phyloP scores from a whole-genome alignment of 495 filamentous ascomycete genomes.

The Parmelia sp. region DNA sequence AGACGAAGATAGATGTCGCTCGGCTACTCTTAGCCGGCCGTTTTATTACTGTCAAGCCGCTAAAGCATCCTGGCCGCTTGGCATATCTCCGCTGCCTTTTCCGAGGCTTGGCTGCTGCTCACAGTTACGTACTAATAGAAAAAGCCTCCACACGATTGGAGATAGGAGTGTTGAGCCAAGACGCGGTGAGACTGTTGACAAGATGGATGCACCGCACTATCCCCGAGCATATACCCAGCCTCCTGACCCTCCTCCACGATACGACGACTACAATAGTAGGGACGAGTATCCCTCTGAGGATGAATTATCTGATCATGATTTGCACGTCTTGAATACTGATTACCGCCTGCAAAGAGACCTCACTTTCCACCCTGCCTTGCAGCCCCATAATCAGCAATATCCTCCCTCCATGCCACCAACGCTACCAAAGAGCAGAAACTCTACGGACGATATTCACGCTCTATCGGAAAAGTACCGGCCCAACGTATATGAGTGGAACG shows the following conservation, averaged over 20 bases:
- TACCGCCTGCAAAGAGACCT: slow-evolving; percentile 19
- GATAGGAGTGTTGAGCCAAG: not conserved
- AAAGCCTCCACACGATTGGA: not conserved
- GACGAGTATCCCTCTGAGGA: slow-evolving; percentile 23
- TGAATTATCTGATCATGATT: slow-evolving; percentile 19
- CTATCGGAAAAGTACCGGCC: slow-evolving; percentile 14
- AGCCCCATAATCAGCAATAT: slow-evolving; percentile 7
- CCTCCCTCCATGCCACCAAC: slow-evolving; percentile 1
- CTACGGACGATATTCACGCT: slow-evolving; percentile 12
- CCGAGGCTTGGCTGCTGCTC: slow-evolving; percentile 6
- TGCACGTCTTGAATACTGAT: slow-evolving; percentile 21
- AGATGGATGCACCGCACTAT: slow-evolving; percentile 9
- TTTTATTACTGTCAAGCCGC: too few relatives aligned
- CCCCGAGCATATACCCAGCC: not conserved
- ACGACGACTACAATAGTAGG: not conserved
- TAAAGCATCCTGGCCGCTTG: not conserved
- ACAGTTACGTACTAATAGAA: too few relatives aligned
- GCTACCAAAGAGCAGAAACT: slow-evolving; percentile 2
- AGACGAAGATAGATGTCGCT: too few relatives aligned
- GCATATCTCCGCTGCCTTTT: not conserved
- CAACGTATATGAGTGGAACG: slow-evolving; percentile 8
- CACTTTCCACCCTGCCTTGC: slow-evolving; percentile 11
- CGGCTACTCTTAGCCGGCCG: too few relatives aligned
- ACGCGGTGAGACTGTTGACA: not conserved
- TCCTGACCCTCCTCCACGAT: not conserved